A percentile compares a stretch with the other conserved stretches of the same genome.
Conservation (phyloP, 352 stramenopile genomes). For the Aphanomyces stellatus region DNA sequence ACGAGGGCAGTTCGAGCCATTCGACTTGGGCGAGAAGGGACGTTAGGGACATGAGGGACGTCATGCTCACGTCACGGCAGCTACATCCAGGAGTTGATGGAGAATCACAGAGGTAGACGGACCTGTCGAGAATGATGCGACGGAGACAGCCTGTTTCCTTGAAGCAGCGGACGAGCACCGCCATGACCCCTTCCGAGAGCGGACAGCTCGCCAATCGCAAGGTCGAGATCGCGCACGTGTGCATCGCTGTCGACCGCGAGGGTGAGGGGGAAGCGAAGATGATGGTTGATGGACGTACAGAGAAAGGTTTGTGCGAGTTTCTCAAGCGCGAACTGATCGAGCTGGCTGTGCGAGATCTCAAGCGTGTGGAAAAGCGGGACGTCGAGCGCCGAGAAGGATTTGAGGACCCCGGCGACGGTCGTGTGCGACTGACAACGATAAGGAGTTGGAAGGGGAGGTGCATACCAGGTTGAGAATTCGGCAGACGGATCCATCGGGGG, state of each 20-base stretch:
- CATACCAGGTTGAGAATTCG: not conserved
- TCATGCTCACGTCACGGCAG: slow-evolving; percentile 19
- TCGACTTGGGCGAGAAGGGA: slow-evolving; percentile 1
- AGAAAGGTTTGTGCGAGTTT: slow-evolving; percentile 8
- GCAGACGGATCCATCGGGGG: not conserved
- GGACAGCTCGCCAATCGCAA: not conserved
- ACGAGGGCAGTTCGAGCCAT: not conserved
- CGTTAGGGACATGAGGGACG: slow-evolving; percentile 13
- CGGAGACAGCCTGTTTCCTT: slow-evolving; percentile 3
- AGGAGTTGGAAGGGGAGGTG: not conserved
- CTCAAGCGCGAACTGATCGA: slow-evolving; percentile 14
- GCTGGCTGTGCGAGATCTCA: slow-evolving; percentile 1
- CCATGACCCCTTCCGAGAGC: slow-evolving; percentile 6
- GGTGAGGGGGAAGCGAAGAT: not conserved
- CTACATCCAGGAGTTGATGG: not conserved
- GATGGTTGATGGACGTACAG: not conserved
- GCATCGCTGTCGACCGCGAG: slow-evolving; percentile 1
- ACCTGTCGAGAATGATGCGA: not conserved
- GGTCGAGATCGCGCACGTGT: not conserved
- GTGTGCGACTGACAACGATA: slow-evolving; percentile 1
- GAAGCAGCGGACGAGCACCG: slow-evolving; percentile 12
- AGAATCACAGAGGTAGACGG: not conserved
- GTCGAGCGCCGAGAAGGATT: not conserved
- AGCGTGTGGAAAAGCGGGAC: not conserved
- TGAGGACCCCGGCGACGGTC: slow-evolving; percentile 1